Base-by-base conservation (phyloP, 164 flowering plant genomes). In the Umbilicus rupestris region DNA sequence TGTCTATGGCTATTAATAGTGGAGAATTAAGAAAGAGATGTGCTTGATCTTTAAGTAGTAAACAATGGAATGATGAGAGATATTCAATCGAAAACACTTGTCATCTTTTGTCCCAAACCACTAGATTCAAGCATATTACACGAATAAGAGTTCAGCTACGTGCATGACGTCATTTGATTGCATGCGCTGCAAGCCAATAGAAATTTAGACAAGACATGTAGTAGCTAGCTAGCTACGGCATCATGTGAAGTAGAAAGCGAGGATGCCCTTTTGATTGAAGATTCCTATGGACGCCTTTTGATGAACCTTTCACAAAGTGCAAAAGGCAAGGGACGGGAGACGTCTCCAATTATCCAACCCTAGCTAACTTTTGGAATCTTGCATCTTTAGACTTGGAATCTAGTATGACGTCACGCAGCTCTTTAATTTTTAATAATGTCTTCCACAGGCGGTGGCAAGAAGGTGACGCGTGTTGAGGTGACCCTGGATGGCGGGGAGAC, bases 401-500 rank as follows among this genome's bases (percentile, higher is more conserved):
- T 26, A 28, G 60, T 12, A 14, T 55, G 60, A 29, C 33, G 60
- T 55, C 60, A 55, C n/a, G n/a, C n/a, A n/a, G n/a, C n/a, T n/a
- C n/a, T 20, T 6, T 20, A 20, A 12, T 50, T 50, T 20, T 50
- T 35, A 35, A 35, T 35, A 35, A 35, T 35, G n/a, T 35, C 4
- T 35, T 55, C 28, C 46, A 33, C 68, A 95, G 99, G 99, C 0
- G 97, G 91, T 0, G 99, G 99, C 29, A 91, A 84, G 75, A 91
- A 88, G 65, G 96, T 95, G 80, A 85, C 97, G 26, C 81, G 99
- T 33, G 97, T 91, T 46, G 99, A 95, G 73, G 97, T 95, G 55
- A 95, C 97, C 1, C 37, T 86, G 84, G 96, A 95, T 59, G 96
- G 94, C 4, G 97, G 97, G 1, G 99, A 95, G 29, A 80, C 87